phyloP scores from a whole-genome alignment of 1,284 basidiomycete species.

The Termitomyces sp. region DNA sequence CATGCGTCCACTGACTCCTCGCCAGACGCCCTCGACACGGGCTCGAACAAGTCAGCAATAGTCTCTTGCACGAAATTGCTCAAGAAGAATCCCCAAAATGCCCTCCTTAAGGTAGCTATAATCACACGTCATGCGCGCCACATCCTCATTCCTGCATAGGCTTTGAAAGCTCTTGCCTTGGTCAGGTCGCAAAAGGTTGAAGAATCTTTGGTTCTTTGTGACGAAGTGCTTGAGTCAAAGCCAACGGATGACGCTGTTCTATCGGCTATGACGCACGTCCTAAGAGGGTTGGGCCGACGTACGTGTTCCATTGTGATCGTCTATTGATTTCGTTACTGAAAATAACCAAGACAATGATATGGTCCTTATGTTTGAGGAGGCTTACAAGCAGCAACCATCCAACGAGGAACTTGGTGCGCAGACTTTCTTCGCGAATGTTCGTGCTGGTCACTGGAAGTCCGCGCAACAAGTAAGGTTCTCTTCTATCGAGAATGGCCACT shows the following conservation, averaged over 20 bases:
- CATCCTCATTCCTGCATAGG: constrained; percentile 36
- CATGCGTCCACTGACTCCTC: constrained; percentile 4
- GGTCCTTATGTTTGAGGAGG: constrained; percentile 76
- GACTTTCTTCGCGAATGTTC: constrained; percentile 78
- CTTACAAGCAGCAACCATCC: constrained; percentile 68
- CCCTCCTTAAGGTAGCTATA: constrained; percentile 59
- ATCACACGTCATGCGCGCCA: constrained; percentile 3
- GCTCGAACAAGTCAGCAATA: constrained; percentile 80
- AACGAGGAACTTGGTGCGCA: constrained; percentile 81
- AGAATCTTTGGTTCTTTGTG: constrained; percentile 72
- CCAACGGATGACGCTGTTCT: constrained; percentile 67
- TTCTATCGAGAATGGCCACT: neutral
- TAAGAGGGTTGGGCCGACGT: constrained; percentile 74
- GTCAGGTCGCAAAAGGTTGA: constrained; percentile 78
- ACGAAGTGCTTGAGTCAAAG: constrained; percentile 68
- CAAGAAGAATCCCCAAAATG: constrained; percentile 72
- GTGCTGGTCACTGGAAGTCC: constrained; percentile 73
- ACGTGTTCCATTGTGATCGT: constrained; percentile 26
- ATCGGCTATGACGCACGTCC: constrained; percentile 75
- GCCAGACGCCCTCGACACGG: constrained; percentile 76
- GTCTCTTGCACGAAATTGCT: constrained; percentile 79
- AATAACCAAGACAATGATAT: constrained; percentile 61
- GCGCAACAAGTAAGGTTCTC: constrained; percentile 61
- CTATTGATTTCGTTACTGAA: constrained; percentile 2
- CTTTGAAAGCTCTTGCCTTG: constrained; percentile 80